phyloP scores from a whole-genome alignment of 148 eudicot species.

The Oxyria digyna region DNA sequence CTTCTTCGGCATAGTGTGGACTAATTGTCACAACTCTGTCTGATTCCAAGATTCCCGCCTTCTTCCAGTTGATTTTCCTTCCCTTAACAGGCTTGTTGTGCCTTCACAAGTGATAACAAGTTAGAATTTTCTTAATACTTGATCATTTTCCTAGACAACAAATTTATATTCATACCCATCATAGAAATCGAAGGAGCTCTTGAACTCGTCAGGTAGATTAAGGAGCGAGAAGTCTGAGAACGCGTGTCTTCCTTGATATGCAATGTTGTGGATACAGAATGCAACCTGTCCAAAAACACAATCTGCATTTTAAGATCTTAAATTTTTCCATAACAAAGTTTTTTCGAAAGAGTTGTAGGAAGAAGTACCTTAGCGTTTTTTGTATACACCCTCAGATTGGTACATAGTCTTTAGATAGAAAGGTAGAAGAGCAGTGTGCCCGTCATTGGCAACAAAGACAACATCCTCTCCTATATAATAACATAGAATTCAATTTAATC shows the following conservation, averaged over 20 bases:
- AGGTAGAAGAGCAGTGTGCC: conserved; percentile 91
- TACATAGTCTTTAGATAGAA: conserved; percentile 82
- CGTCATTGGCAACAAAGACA: conserved; percentile 82
- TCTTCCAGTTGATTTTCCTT: conserved; percentile 96
- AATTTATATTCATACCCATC: conserved; percentile 62
- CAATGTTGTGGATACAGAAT: conserved; percentile 95
- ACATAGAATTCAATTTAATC: not conserved
- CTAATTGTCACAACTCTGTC: conserved; percentile 81
- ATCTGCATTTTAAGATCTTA: not conserved
- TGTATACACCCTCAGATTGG: conserved; percentile 53
- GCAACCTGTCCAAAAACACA: conserved; percentile 44
- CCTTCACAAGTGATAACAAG: conserved; percentile 22
- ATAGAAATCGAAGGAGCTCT: conserved; percentile 69
- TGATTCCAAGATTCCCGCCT: conserved; percentile 74
- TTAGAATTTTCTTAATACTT: not conserved
- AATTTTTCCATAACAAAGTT: not conserved
- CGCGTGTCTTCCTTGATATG: conserved; percentile 87
- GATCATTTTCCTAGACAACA: not conserved
- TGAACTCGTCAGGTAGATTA: conserved; percentile 57
- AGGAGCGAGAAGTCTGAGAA: conserved; percentile 64
- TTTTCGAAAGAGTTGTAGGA: not conserved
- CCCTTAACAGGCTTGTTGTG: conserved; percentile 67
- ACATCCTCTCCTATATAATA: conserved; percentile 70
- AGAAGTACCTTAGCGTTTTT: conserved; percentile 53
- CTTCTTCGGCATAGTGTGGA: conserved; percentile 80